Percentiles rank a stretch among this genome's conserved stretches.
Conservation (phyloP, 1,139 yeast genomes). For the Suhomyces atakaporum region DNA sequence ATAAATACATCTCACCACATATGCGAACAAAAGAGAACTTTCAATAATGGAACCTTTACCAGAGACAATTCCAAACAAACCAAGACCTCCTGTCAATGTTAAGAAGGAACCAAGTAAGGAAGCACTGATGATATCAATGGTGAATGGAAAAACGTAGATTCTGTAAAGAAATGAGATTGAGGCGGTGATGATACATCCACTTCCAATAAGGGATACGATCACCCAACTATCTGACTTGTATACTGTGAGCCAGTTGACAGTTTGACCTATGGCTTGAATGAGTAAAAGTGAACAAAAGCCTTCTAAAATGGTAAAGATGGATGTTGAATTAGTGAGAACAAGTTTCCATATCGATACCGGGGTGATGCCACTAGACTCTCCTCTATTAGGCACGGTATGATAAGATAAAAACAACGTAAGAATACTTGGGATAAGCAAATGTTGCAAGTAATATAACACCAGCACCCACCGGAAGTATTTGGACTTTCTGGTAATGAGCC, state of each 20-base stretch:
- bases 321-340: conserved; percentile 76
- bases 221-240: conserved; percentile 77
- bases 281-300: conserved; percentile 89
- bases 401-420: conserved; percentile 69
- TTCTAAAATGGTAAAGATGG: conserved; percentile 83
- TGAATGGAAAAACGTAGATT: conserved; percentile 73
- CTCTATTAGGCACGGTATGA: conserved; percentile 46
- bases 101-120: conserved; percentile 83
- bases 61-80: conserved; percentile 81
- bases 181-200: conserved; percentile 75
- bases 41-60: conserved; percentile 88
- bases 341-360: conserved; percentile 59
- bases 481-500: conserved; percentile 54
- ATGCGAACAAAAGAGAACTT: conserved; percentile 80
- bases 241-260: conserved; percentile 70
- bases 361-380: too few species aligned
- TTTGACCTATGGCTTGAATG: conserved; percentile 88
- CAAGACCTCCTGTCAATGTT: conserved; percentile 72
- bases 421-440: conserved; percentile 78
- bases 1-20: conserved; percentile 88
- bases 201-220: conserved; percentile 68
- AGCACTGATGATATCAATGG: conserved; percentile 74
- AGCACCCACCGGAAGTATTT: conserved; percentile 57
- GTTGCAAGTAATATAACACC: conserved; percentile 75
- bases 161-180: conserved; percentile 79